Evolutionary conservation across 1,284 basidiomycete species (phyloP).

Genomic region (Afroboletus lepidellus): DNA sequence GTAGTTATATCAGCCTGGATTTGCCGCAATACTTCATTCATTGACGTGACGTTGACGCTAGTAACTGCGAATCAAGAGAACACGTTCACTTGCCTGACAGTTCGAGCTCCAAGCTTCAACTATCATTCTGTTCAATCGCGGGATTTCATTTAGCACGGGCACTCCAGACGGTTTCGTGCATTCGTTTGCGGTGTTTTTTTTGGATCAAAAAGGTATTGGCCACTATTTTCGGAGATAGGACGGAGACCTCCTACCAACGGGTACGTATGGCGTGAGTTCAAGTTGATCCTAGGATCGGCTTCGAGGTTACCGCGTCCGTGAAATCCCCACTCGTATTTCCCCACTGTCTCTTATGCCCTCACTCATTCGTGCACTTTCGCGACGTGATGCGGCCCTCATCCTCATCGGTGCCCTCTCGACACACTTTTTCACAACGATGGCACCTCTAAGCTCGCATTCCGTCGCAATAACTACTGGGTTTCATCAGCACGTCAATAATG

Average conservation of each 20-base stretch:
- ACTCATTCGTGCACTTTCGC: constrained; percentile 33
- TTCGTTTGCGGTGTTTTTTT: neutral
- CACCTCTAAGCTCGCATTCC: constrained; percentile 31
- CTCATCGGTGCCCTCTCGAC: constrained; percentile 50
- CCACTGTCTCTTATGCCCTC: constrained; percentile 19
- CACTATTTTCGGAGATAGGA: constrained; percentile 1
- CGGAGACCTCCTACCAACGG: neutral
- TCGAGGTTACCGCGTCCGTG: neutral
- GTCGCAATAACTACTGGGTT: constrained; percentile 38
- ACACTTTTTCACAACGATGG: constrained; percentile 46
- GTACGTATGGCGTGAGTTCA: neutral
- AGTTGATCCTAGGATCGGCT: too few species aligned
- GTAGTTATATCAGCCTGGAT: too few species aligned
- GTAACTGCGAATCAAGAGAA: neutral
- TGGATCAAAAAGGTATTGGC: neutral
- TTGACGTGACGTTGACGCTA: neutral
- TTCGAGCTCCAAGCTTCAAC: neutral
- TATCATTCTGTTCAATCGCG: neutral
- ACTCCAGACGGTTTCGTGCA: neutral
- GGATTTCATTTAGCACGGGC: neutral
- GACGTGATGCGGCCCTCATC: constrained; percentile 50
- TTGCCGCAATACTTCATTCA: too few species aligned
- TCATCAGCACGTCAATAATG: constrained; percentile 22
- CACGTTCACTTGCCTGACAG: neutral
- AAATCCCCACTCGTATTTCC: neutral